Percentiles rank a stretch among this genome's conserved stretches.
These are phyloP conservation scores for Tricholoma hemisulphureum DNA, from an alignment of 768 basidiomycete species.

Conservation along the genomic window DNA sequence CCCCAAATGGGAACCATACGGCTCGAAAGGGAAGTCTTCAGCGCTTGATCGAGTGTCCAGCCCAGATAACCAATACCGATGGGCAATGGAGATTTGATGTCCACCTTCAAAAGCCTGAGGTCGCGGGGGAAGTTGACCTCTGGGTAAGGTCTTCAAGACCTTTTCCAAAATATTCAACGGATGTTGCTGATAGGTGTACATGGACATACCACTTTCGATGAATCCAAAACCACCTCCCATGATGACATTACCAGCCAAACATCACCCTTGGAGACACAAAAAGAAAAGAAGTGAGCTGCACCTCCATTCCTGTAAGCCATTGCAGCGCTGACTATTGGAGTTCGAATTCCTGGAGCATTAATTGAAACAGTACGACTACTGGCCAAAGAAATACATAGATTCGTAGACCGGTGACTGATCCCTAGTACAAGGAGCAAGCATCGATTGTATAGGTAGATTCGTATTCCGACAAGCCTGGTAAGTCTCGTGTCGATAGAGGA, in stretches of 20 bases:
- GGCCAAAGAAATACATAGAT: slow-evolving; percentile 25
- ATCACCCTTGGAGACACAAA: neutral
- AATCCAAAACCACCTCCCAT: slow-evolving; percentile 78
- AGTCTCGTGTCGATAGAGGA: slow-evolving; percentile 39
- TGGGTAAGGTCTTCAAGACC: slow-evolving; percentile 32
- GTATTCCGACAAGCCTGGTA: slow-evolving; percentile 54
- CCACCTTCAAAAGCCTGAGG: slow-evolving; percentile 36
- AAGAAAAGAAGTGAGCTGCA: slow-evolving; percentile 8
- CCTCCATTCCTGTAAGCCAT: slow-evolving; percentile 76
- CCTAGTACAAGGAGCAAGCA: too few relatives aligned
- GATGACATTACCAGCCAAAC: slow-evolving; percentile 57
- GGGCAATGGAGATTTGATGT: slow-evolving; percentile 39
- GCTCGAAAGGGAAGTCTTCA: slow-evolving; percentile 50
- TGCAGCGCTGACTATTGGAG: slow-evolving; percentile 62
- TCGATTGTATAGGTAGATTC: too few relatives aligned
- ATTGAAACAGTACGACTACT: neutral
- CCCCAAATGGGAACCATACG: slow-evolving; percentile 76
- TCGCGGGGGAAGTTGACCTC: slow-evolving; percentile 57
- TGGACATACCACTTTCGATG: slow-evolving; percentile 53
- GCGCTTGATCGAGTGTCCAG: slow-evolving; percentile 61
- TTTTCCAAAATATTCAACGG: slow-evolving; percentile 22
- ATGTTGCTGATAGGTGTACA: slow-evolving; percentile 2
- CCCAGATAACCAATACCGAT: slow-evolving; percentile 76
- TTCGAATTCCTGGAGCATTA: slow-evolving; percentile 26
- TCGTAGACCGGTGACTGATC: too few relatives aligned